A percentile compares a stretch with the other conserved stretches of the same genome.
Evolutionary conservation across 108 stramenopile genomes (phyloP).

Genomic region (Aurantiochytrium sp.): DNA sequence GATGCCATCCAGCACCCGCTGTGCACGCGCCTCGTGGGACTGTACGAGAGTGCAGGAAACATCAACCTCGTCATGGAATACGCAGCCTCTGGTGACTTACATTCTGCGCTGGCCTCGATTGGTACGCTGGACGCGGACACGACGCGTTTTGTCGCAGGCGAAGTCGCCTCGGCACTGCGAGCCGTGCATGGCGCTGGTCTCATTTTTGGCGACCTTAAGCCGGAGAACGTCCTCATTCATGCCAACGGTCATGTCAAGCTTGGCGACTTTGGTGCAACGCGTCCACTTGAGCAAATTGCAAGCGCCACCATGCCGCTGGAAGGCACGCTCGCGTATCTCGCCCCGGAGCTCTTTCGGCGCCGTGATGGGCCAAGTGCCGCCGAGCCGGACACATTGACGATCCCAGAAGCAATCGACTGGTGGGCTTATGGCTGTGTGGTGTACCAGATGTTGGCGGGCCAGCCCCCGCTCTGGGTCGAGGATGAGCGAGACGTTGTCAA

Average conservation of each 20-base stretch:
- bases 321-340: constrained; percentile 88
- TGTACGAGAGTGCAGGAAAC: constrained; percentile 42
- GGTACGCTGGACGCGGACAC: constrained; percentile 81
- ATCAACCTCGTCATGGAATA: constrained; percentile 81
- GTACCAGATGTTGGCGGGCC: constrained; percentile 78
- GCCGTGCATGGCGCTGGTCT: constrained; percentile 77
- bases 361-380: background rate
- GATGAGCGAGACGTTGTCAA: constrained; percentile 60
- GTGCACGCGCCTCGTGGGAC: constrained; percentile 77
- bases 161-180: constrained; percentile 71
- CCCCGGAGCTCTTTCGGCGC: constrained; percentile 77
- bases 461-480: constrained; percentile 78
- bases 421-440: constrained; percentile 93
- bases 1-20: constrained; percentile 74
- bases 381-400: constrained; percentile 57
- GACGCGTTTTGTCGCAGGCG: constrained; percentile 76
- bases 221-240: constrained; percentile 87
- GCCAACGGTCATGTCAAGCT: constrained; percentile 87
- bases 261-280: constrained; percentile 83
- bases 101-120: constrained; percentile 61
- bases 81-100: constrained; percentile 81
- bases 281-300: constrained; percentile 7
- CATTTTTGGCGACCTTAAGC: constrained; percentile 84
- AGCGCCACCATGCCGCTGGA: constrained; percentile 72
- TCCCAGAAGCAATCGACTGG: constrained; percentile 63